These are phyloP conservation scores for Mollisia scopiformis DNA, from an alignment of 2,329 filamentous ascomycete genomes.

Conservation along the genomic window DNA sequence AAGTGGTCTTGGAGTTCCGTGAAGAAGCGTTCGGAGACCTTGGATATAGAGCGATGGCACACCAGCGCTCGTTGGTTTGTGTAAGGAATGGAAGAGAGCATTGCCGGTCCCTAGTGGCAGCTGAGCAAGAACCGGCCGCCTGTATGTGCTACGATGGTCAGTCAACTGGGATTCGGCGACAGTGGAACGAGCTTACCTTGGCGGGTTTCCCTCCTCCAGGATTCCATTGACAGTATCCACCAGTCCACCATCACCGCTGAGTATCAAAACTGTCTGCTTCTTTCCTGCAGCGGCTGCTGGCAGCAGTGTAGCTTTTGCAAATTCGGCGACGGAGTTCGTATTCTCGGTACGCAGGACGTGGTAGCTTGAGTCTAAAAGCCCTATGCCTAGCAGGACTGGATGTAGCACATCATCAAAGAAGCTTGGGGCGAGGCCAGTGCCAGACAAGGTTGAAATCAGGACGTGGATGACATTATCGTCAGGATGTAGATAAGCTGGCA, in stretches of 20 bases:
- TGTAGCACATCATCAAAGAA: conserved; percentile 60
- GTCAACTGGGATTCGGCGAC: conserved; percentile 24
- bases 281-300: conserved; percentile 49
- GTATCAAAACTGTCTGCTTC: conserved; percentile 68
- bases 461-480: conserved; percentile 54
- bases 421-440: conserved; percentile 56
- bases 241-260: conserved; percentile 87
- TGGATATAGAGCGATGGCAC: conserved; percentile 44
- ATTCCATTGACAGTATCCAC: conserved; percentile 80
- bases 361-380: conserved; percentile 45
- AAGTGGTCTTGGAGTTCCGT: conserved; percentile 55
- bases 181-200: conserved; percentile 24
- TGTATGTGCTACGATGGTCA: conserved; percentile 22
- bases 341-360: conserved; percentile 65
- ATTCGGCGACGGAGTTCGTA: conserved; percentile 63
- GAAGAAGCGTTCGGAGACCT: conserved; percentile 60
- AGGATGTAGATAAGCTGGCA: conserved; percentile 42
- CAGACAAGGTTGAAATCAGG: conserved; percentile 69
- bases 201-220: conserved; percentile 28
- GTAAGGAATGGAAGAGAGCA: conserved; percentile 64
- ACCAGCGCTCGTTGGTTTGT: conserved; percentile 43
- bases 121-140: conserved; percentile 50
- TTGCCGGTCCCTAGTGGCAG: conserved; percentile 69
- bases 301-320: conserved; percentile 56
- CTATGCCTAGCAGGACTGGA: conserved; percentile 55